A percentile compares a stretch with the other conserved stretches of the same genome.
phyloP scores from a whole-genome alignment of 2,329 filamentous ascomycete genomes.

The Aspergillus uvarum region DNA sequence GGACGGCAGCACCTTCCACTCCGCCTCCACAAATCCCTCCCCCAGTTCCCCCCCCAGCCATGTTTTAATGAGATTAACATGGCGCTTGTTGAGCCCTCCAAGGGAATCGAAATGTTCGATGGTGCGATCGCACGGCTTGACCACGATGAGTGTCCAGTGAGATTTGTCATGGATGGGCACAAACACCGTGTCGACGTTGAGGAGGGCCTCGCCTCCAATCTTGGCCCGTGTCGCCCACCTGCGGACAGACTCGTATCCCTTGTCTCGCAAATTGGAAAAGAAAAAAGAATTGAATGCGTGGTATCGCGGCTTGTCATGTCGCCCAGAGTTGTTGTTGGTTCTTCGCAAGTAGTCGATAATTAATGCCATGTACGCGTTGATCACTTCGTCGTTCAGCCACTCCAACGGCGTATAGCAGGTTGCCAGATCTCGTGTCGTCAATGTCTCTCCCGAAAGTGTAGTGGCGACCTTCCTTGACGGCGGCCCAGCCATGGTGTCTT shows the following conservation, averaged over 20 bases:
- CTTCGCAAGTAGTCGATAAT: slow-evolving; percentile 41
- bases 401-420: slow-evolving; percentile 37
- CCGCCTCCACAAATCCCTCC: slow-evolving; percentile 39
- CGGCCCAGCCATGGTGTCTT: slow-evolving; percentile 29
- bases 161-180: slow-evolving; percentile 47
- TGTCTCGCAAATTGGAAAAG: slow-evolving; percentile 43
- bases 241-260: slow-evolving; percentile 40
- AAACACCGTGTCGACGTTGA: slow-evolving; percentile 49
- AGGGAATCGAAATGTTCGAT: slow-evolving; percentile 53
- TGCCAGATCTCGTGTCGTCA: slow-evolving; percentile 37
- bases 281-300: slow-evolving; percentile 49
- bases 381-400: slow-evolving; percentile 50
- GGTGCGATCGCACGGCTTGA: slow-evolving; percentile 43
- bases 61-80: slow-evolving; percentile 38
- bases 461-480: slow-evolving; percentile 29
- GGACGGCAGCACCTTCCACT: slow-evolving; percentile 45
- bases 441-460: slow-evolving; percentile 36
- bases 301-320: slow-evolving; percentile 38
- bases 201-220: slow-evolving; percentile 45
- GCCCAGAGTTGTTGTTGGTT: slow-evolving; percentile 33
- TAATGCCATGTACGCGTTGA: slow-evolving; percentile 48
- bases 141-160: slow-evolving; percentile 52
- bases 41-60: slow-evolving; percentile 48
- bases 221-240: slow-evolving; percentile 50
- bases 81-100: slow-evolving; percentile 30